These are phyloP conservation scores for Gossypium longicalyx DNA, from an alignment of 345 rosid genomes.

Conservation along the genomic window DNA sequence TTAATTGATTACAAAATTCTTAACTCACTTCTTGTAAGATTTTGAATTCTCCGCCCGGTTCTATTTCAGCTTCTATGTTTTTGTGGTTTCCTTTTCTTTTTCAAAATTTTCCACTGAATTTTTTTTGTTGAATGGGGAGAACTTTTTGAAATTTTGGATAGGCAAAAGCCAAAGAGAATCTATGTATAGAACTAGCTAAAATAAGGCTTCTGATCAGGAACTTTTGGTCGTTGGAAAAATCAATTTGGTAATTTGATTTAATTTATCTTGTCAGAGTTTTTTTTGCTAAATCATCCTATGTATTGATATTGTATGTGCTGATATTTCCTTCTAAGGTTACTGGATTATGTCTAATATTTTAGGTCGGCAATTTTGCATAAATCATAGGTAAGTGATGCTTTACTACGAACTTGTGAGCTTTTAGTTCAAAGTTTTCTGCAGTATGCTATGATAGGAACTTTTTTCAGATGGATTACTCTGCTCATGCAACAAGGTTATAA, in stretches of 20 bases:
- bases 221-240: constrained; percentile 17
- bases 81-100: not conserved
- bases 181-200: constrained; percentile 10
- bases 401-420: not conserved
- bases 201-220: constrained; percentile 15
- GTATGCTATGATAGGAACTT: constrained; percentile 41
- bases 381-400: too few species aligned
- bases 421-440: not conserved
- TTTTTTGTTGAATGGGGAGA: not conserved
- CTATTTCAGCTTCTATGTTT: not conserved
- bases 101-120: not conserved
- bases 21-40: constrained; percentile 2
- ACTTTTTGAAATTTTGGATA: constrained; percentile 1
- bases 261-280: too few species aligned
- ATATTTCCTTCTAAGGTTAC: not conserved
- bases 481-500: too few species aligned
- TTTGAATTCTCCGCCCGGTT: not conserved
- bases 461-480: constrained; percentile 24
- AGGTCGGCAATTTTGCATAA: not conserved
- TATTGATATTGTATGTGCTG: constrained; percentile 9
- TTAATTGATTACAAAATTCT: not conserved
- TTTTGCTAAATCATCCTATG: not conserved
- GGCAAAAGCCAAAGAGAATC: constrained; percentile 7
- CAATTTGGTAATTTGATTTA: constrained; percentile 9
- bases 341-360: not conserved